Evolutionary conservation across 1,139 yeast genomes (phyloP).

Genomic region (Saccharomyces hybrid): DNA sequence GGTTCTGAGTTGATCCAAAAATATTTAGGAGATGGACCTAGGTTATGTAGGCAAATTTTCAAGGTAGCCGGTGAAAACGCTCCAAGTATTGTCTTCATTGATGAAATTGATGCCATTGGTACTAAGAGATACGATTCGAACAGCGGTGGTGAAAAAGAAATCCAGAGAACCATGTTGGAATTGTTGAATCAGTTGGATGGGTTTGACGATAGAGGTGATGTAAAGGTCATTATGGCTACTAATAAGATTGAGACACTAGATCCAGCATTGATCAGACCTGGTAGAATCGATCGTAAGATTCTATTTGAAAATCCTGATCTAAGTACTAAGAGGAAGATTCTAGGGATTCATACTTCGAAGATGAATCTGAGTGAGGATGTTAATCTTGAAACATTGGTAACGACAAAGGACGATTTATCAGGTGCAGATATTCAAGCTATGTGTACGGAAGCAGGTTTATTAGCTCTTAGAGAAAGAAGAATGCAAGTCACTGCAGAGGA

Average conservation of each 20-base stretch:
- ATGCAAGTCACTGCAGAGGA: constrained; percentile 97
- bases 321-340: constrained; percentile 84
- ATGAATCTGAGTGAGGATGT: constrained; percentile 89
- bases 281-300: constrained; percentile 96
- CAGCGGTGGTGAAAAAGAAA: constrained; percentile 96
- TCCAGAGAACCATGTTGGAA: constrained; percentile 98
- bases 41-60: constrained; percentile 89
- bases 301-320: constrained; percentile 95
- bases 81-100: constrained; percentile 95
- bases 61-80: constrained; percentile 97
- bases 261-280: constrained; percentile 97
- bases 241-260: constrained; percentile 92
- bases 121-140: constrained; percentile 93
- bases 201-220: constrained; percentile 96
- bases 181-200: constrained; percentile 95
- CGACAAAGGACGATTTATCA: constrained; percentile 87
- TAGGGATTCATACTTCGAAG: constrained; percentile 87
- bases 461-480: constrained; percentile 94
- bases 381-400: constrained; percentile 80
- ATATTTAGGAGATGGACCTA: constrained; percentile 96
- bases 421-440: constrained; percentile 99
- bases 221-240: constrained; percentile 98
- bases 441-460: constrained; percentile 94
- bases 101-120: constrained; percentile 98
- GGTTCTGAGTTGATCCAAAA: constrained; percentile 97